These are phyloP conservation scores for Termitomyces sp. DNA, from an alignment of 768 basidiomycete genomes.

Conservation along the genomic window DNA sequence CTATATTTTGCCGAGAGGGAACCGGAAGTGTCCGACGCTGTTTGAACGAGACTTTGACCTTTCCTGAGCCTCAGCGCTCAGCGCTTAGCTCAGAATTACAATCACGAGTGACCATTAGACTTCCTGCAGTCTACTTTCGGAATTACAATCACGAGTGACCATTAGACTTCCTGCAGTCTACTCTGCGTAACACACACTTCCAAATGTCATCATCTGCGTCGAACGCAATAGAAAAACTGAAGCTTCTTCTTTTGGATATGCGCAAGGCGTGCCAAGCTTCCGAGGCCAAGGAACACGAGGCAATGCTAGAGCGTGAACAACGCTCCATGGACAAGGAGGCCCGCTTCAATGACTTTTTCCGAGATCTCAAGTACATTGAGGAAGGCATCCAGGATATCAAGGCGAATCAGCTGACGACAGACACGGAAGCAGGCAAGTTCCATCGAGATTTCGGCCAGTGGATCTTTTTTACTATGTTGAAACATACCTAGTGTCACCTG, in stretches of 20 bases:
- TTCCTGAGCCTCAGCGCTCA: too few relatives aligned
- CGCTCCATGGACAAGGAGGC: constrained; percentile 5
- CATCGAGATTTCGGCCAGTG: background rate
- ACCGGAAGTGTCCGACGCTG: background rate
- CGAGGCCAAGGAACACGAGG: constrained; percentile 10
- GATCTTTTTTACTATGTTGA: background rate
- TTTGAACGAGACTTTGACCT: background rate
- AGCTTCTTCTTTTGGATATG: constrained; percentile 6
- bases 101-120: too few relatives aligned
- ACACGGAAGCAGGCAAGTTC: constrained; percentile 4
- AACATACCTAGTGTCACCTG: constrained; percentile 5
- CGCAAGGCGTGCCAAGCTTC: background rate
- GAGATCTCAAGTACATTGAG: constrained; percentile 6
- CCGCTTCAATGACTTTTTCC: constrained; percentile 9
- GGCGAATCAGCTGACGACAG: background rate
- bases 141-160: too few relatives aligned
- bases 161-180: too few relatives aligned
- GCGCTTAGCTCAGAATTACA: too few relatives aligned
- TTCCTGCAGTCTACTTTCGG: too few relatives aligned
- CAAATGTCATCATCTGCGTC: constrained; percentile 6
- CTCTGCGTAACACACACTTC: background rate
- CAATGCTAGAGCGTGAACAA: constrained; percentile 8
- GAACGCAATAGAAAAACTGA: constrained; percentile 7
- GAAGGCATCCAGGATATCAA: constrained; percentile 1
- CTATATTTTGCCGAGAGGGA: background rate